Evolutionary conservation across 202 grass and related monocot genomes (phyloP).

Genomic region (Setaria italica): DNA sequence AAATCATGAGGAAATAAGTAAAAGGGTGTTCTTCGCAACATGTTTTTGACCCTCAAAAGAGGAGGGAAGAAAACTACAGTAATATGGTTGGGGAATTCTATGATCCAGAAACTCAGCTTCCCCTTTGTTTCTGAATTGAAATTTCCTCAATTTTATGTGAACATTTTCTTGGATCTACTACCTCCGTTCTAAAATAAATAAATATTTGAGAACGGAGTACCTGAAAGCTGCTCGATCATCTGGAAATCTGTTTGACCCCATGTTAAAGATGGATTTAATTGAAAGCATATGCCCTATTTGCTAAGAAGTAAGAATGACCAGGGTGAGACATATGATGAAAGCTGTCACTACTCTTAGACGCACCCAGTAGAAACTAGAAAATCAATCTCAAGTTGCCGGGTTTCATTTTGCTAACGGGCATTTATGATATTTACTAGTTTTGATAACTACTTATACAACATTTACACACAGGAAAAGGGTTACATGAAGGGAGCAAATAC

Average conservation of each 20-base stretch:
- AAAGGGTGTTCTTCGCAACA: no score
- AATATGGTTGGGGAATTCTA: background rate
- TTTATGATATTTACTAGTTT: background rate
- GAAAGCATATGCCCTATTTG: background rate
- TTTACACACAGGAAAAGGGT: slow-evolving; percentile 35
- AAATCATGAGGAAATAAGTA: background rate
- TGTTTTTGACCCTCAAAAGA: no score
- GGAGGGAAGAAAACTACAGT: no score
- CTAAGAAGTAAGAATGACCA: background rate
- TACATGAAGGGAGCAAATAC: slow-evolving; percentile 39
- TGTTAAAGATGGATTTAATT: background rate
- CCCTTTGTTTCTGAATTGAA: background rate
- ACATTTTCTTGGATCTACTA: background rate
- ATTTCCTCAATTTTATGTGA: background rate
- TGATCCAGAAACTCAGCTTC: background rate
- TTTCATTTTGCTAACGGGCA: no score
- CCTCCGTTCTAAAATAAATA: no score
- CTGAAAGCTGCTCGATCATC: background rate
- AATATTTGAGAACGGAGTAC: background rate
- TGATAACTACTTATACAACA: slow-evolving; percentile 23
- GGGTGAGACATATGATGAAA: background rate
- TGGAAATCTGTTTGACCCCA: background rate
- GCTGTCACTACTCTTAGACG: background rate
- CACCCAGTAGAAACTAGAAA: background rate
- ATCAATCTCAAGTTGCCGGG: background rate